Conservation (phyloP, 805 yeast genomes). For the Ogataea methylovora region DNA sequence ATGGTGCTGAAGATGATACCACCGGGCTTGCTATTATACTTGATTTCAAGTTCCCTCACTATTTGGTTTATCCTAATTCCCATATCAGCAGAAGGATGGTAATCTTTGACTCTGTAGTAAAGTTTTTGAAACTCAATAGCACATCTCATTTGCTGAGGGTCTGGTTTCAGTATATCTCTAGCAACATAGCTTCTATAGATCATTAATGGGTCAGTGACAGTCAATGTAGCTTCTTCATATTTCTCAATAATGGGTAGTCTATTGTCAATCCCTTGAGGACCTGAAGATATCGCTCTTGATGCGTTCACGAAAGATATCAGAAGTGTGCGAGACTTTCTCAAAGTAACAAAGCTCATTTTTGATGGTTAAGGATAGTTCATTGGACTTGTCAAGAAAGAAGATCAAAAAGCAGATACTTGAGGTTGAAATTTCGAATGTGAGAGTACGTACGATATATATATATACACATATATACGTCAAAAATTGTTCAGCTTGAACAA, state of each 20-base stretch:
- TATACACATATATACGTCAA: too few relatives aligned
- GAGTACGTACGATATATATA: too few relatives aligned
- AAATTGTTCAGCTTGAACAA: too few relatives aligned
- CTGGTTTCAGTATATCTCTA: conserved; percentile 44
- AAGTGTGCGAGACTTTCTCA: too few relatives aligned
- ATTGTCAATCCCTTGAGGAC: conserved; percentile 17
- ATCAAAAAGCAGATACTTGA: too few relatives aligned
- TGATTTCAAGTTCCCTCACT: conserved; percentile 26
- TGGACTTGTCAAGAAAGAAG: too few relatives aligned
- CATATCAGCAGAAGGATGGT: conserved; percentile 45
- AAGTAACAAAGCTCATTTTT: too few relatives aligned
- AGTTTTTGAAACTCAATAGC: conserved; percentile 57
- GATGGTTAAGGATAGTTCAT: too few relatives aligned
- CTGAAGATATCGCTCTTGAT: too few relatives aligned
- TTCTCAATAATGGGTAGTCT: conserved; percentile 14
- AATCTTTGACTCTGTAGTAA: conserved; percentile 50
- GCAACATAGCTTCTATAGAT: conserved; percentile 47
- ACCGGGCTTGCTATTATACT: conserved; percentile 8
- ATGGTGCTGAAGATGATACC: conserved; percentile 19
- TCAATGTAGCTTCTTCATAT: neutral
- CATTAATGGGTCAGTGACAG: conserved; percentile 53
- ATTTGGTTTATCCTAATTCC: conserved; percentile 33
- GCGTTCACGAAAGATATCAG: too few relatives aligned
- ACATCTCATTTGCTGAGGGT: conserved; percentile 53
- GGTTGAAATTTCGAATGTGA: too few relatives aligned